phyloP scores from a whole-genome alignment of 2,329 filamentous ascomycete genomes.

The Fusarium subtropicale region DNA sequence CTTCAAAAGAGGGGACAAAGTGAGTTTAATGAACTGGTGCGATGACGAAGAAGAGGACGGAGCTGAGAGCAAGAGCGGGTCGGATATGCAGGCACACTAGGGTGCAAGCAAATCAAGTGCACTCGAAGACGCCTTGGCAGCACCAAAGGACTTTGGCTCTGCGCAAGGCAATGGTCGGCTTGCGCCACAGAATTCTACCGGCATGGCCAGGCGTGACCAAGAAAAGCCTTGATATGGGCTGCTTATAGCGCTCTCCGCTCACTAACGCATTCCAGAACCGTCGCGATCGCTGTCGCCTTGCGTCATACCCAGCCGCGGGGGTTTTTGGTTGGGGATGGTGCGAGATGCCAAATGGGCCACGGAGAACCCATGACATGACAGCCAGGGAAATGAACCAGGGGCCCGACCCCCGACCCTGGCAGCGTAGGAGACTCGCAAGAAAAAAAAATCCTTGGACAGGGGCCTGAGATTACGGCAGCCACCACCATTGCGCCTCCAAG shows the following conservation, averaged over 20 bases:
- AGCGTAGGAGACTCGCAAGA: constrained; percentile 32
- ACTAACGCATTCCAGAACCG: constrained; percentile 40
- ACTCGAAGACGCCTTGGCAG: constrained; percentile 33
- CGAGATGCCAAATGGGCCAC: constrained; percentile 33
- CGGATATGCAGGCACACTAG: constrained; percentile 46
- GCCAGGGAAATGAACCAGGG: constrained; percentile 38
- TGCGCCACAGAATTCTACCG: constrained; percentile 35
- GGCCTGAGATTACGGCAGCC: constrained; percentile 38
- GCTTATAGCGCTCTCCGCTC: constrained; percentile 34
- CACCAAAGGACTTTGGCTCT: constrained; percentile 23
- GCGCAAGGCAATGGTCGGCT: constrained; percentile 19
- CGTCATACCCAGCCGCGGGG: constrained; percentile 43
- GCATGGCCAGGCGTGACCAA: constrained; percentile 36
- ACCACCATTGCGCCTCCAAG: constrained; percentile 41
- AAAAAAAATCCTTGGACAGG: constrained; percentile 31
- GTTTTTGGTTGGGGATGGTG: constrained; percentile 36
- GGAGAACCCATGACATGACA: constrained; percentile 45
- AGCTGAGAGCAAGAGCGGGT: constrained; percentile 38
- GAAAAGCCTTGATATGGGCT: constrained; percentile 31
- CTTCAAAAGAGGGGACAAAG: constrained; percentile 30
- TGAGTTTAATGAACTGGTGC: constrained; percentile 36
- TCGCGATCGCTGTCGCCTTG: constrained; percentile 39
- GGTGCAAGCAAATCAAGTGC: constrained; percentile 41
- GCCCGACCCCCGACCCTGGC: constrained; percentile 32
- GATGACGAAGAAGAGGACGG: constrained; percentile 37